Percentiles rank a stretch among this genome's conserved stretches.
Conservation (phyloP, 1,139 yeast genomes). For the Pichia sp. region DNA sequence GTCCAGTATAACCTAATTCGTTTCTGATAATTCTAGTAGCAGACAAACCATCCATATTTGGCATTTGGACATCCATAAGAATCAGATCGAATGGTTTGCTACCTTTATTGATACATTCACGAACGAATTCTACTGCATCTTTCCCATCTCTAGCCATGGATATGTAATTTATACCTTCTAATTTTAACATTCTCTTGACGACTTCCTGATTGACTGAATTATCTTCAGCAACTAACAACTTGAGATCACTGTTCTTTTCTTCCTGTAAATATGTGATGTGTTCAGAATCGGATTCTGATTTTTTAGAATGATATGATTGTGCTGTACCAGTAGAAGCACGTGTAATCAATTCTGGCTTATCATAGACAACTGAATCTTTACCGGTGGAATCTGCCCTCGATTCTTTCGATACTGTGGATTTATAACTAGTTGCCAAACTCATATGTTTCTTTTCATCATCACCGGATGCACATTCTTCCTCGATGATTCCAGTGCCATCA, state of each 20-base stretch:
- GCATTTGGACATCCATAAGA: conserved; percentile 98
- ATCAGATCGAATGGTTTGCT: conserved; percentile 60
- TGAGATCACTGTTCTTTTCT: conserved; percentile 6
- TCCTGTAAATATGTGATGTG: background rate
- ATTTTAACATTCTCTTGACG: conserved; percentile 74
- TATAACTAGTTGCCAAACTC: conserved; percentile 14
- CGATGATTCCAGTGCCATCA: conserved; percentile 21
- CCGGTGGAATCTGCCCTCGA: background rate
- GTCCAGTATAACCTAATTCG: conserved; percentile 61
- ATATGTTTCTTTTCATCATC: conserved; percentile 1
- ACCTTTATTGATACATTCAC: conserved; percentile 33
- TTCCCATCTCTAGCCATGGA: conserved; percentile 88
- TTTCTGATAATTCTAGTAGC: conserved; percentile 76
- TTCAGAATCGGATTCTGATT: conserved; percentile 18
- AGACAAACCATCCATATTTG: conserved; percentile 79
- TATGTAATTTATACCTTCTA: conserved; percentile 73
- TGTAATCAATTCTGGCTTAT: conserved; percentile 48
- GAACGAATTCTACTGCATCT: conserved; percentile 71
- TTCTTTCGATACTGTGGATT: conserved; percentile 1
- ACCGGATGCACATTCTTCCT: conserved; percentile 9
- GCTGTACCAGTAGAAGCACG: conserved; percentile 60
- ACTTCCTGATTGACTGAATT: conserved; percentile 91
- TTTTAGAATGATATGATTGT: conserved; percentile 33
- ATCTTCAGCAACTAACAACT: conserved; percentile 88
- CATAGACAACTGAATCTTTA: conserved; percentile 25